Conservation (phyloP, 306 rosid genomes). For the Sphenostylis stenocarpa region DNA sequence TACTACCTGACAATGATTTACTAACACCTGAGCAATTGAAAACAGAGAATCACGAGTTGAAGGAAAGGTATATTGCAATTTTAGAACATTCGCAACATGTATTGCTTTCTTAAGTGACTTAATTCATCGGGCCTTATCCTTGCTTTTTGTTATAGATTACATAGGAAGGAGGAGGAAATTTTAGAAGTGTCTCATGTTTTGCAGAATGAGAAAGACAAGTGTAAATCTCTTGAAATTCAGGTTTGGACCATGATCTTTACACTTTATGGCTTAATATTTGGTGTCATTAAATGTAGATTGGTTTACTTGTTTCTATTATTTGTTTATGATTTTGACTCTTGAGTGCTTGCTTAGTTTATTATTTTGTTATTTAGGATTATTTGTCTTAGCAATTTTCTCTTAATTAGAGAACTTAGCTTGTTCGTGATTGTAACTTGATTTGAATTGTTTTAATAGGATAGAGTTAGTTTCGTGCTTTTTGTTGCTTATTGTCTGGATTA, state of each 20-base stretch:
- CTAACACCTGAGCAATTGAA: conserved; percentile 48
- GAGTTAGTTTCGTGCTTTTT: background rate
- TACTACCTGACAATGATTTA: conserved; percentile 30
- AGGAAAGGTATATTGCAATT: conserved; percentile 56
- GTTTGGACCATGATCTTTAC: conserved; percentile 37
- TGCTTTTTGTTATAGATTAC: conserved; percentile 48
- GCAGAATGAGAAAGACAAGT: conserved; percentile 54
- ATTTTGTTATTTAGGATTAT: background rate
- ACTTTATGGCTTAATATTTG: background rate
- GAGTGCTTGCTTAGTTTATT: background rate
- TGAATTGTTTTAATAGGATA: background rate
- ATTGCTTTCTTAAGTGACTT: background rate
- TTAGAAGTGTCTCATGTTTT: conserved; percentile 40
- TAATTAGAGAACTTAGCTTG: background rate
- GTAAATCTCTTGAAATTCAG: conserved; percentile 62
- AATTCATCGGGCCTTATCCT: background rate
- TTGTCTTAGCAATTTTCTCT: background rate
- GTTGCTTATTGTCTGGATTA: background rate
- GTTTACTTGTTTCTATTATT: background rate
- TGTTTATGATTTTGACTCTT: background rate
- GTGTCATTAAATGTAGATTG: background rate
- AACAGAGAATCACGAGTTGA: conserved; percentile 66
- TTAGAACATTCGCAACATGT: background rate
- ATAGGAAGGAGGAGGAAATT: conserved; percentile 38
- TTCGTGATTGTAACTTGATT: background rate